Evolutionary conservation across 495 filamentous ascomycete species (phyloP).

Genomic region (Hypoxylon rickii): DNA sequence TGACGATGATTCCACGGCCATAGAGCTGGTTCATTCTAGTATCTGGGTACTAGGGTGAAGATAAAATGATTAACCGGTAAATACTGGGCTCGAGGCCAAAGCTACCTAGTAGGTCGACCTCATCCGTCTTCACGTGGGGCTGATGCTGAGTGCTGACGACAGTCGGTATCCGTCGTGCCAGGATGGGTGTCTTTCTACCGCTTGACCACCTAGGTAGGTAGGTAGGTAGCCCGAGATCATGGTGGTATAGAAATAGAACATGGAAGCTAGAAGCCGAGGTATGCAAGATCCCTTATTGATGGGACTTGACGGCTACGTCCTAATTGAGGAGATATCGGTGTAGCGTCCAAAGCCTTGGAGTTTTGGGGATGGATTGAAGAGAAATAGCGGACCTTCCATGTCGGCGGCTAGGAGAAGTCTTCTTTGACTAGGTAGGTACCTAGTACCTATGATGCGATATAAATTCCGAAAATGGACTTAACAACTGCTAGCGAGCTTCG

Average conservation of each 20-base stretch:
- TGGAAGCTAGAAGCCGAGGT: neutral
- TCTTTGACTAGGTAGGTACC: too few species aligned
- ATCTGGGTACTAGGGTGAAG: conserved; percentile 6
- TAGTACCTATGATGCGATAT: too few species aligned
- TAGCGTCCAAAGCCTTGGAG: too few species aligned
- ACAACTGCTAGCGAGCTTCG: too few species aligned
- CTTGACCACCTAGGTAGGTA: conserved; percentile 11
- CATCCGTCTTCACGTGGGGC: conserved; percentile 12
- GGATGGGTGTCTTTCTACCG: conserved; percentile 1
- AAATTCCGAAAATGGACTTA: too few species aligned
- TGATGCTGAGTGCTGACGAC: conserved; percentile 37
- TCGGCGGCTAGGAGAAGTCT: too few species aligned
- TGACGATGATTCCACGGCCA: conserved; percentile 10
- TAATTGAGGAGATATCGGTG: conserved; percentile 10
- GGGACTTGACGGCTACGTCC: neutral
- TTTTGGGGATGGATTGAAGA: too few species aligned
- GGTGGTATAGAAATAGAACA: conserved; percentile 26
- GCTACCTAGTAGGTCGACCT: conserved; percentile 10
- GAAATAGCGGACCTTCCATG: too few species aligned
- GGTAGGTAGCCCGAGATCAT: too few species aligned
- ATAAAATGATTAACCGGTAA: conserved; percentile 8
- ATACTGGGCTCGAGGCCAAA: conserved; percentile 8
- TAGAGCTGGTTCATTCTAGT: neutral
- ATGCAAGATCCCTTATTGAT: neutral
- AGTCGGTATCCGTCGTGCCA: conserved; percentile 12